A percentile compares a stretch with the other conserved stretches of the same genome.
Evolutionary conservation across 768 basidiomycete genomes (phyloP).

Genomic region (Crepidotus variabilis): DNA sequence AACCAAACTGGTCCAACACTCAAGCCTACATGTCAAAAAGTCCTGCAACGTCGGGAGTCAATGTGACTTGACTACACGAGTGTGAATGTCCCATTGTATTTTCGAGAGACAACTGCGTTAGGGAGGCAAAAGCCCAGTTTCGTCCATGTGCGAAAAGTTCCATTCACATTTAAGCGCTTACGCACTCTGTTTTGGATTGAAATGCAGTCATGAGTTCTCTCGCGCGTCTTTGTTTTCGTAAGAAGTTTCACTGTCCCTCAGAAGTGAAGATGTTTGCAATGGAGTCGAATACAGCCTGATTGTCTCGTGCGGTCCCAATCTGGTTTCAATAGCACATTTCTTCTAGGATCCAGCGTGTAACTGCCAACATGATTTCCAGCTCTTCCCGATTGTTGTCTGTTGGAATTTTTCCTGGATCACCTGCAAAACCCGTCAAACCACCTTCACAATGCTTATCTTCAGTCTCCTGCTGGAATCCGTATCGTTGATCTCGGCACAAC

Average conservation of each 20-base stretch:
- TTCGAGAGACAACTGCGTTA: no score
- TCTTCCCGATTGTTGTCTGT: neutral
- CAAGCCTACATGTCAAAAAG: neutral
- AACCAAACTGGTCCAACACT: neutral
- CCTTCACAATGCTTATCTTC: no score
- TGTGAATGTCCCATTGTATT: neutral
- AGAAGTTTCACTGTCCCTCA: no score
- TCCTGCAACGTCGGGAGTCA: neutral
- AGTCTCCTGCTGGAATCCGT: constrained; percentile 25
- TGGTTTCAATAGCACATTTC: neutral
- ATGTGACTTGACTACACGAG: neutral
- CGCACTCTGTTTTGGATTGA: neutral
- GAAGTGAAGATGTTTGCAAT: no score
- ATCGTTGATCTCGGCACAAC: constrained; percentile 26
- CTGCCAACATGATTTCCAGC: neutral
- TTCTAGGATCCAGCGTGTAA: neutral
- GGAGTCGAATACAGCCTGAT: no score
- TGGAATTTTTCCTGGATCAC: neutral
- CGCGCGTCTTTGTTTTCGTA: neutral
- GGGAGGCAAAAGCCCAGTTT: no score
- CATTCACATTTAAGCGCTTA: no score
- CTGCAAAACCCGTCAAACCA: neutral
- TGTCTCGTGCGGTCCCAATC: no score
- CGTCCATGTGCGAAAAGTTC: no score
- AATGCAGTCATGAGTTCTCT: neutral